Evolutionary conservation across 495 filamentous ascomycete species (phyloP).

Genomic region (Corynascus novoguineensis): DNA sequence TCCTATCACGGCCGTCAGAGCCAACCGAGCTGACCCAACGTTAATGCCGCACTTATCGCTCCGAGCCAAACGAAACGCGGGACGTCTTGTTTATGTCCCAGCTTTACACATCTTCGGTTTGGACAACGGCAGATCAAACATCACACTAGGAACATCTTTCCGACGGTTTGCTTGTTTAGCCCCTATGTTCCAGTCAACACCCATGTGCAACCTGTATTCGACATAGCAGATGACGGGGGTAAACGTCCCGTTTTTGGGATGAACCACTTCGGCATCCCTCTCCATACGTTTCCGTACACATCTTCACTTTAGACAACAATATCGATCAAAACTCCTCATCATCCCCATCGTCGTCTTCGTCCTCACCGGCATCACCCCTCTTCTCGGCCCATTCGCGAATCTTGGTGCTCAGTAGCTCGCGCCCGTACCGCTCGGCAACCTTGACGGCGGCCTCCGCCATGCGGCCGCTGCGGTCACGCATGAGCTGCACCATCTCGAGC

Average conservation of each 20-base stretch:
- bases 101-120: not conserved
- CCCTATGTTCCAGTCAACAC: no score
- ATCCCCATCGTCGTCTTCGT: not conserved
- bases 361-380: slow-evolving; percentile 21
- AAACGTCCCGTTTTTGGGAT: no score
- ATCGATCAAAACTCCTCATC: not conserved
- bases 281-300: no score
- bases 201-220: no score
- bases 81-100: slow-evolving; percentile 1
- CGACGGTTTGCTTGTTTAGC: no score
- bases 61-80: slow-evolving; percentile 2
- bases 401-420: slow-evolving; percentile 75
- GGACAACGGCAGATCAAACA: no score
- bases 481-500: slow-evolving; percentile 70
- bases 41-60: slow-evolving; percentile 14
- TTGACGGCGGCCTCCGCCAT: slow-evolving; percentile 84
- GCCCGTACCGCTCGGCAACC: slow-evolving; percentile 72
- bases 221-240: no score
- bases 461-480: slow-evolving; percentile 71
- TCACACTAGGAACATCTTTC: no score
- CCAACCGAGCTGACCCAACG: not conserved
- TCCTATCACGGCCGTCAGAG: not conserved
- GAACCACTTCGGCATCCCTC: no score
- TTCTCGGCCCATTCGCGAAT: slow-evolving; percentile 76
- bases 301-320: no score